Conservation (phyloP, 495 filamentous ascomycete genomes). For the Trichocladium uniseriatum region DNA sequence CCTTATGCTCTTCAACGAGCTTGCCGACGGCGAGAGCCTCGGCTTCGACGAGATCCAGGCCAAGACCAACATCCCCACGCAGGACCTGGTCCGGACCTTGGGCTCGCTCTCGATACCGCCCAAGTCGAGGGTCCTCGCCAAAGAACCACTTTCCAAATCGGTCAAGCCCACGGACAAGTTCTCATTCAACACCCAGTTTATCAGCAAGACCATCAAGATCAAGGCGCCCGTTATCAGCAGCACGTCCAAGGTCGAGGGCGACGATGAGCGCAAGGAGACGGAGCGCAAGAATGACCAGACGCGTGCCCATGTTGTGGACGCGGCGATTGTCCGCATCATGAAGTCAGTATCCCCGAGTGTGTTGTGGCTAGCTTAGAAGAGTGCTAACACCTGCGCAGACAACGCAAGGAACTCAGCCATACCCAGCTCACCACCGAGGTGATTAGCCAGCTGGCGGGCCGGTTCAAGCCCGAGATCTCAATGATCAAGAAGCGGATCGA, state of each 20-base stretch:
- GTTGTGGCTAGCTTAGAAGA: too few relatives aligned
- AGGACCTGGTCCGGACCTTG: constrained; percentile 72
- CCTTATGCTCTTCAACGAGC: constrained; percentile 78
- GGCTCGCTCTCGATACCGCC: constrained; percentile 79
- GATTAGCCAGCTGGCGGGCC: constrained; percentile 61
- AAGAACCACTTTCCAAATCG: constrained; percentile 74
- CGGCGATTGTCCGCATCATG: constrained; percentile 90
- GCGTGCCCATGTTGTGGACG: constrained; percentile 69
- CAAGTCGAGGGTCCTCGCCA: constrained; percentile 71
- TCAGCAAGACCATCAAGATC: constrained; percentile 73
- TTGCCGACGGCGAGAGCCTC: constrained; percentile 53
- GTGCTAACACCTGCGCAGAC: constrained; percentile 43
- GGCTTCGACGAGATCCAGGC: constrained; percentile 80
- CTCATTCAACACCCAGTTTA: constrained; percentile 74
- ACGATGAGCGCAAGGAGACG: constrained; percentile 75
- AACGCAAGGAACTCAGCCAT: constrained; percentile 78
- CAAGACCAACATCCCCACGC: constrained; percentile 67
- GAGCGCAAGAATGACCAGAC: constrained; percentile 80
- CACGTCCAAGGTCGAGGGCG: constrained; percentile 78
- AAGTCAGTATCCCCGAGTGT: constrained; percentile 52
- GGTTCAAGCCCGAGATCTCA: constrained; percentile 81
- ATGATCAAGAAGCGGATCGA: constrained; percentile 96
- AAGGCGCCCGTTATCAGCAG: constrained; percentile 59
- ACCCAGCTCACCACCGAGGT: constrained; percentile 77
- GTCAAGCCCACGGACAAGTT: constrained; percentile 76